phyloP scores from a whole-genome alignment of 345 rosid genomes.

The Physaria fendleri region DNA sequence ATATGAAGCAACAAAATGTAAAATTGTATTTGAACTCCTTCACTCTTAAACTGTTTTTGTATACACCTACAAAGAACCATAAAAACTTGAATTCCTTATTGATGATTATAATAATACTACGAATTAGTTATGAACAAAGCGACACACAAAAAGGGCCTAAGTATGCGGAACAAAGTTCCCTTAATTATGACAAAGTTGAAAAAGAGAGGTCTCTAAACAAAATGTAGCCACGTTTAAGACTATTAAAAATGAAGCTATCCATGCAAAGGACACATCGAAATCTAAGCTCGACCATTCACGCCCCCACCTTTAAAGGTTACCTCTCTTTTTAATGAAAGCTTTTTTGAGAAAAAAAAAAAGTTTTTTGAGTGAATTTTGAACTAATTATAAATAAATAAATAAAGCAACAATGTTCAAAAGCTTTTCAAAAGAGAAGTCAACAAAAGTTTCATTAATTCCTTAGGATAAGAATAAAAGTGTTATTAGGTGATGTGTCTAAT shows the following conservation, averaged over 20 bases:
- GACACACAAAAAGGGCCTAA: not conserved
- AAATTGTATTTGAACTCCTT: not conserved
- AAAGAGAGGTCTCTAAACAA: not conserved
- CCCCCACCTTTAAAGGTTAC: not conserved
- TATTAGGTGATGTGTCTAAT: not conserved
- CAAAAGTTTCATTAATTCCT: not conserved
- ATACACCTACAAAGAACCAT: not conserved
- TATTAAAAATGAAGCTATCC: not conserved
- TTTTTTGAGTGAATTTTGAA: not conserved
- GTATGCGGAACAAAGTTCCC: slow-evolving; percentile 11
- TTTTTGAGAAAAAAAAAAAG: not conserved
- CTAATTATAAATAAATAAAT: not conserved
- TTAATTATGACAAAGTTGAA: slow-evolving; percentile 3
- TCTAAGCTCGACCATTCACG: not conserved
- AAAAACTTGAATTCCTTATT: not conserved
- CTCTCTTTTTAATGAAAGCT: not conserved
- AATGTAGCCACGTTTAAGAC: not conserved
- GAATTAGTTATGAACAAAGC: not conserved
- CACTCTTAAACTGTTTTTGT: not conserved
- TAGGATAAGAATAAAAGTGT: not conserved
- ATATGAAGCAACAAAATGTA: not conserved
- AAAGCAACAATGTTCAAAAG: not conserved
- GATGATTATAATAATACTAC: not conserved
- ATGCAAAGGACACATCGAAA: not conserved
- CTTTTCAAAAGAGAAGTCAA: slow-evolving; percentile 8